Conservation (phyloP, 2,329 filamentous ascomycete genomes). For the Epichloe sibirici region DNA sequence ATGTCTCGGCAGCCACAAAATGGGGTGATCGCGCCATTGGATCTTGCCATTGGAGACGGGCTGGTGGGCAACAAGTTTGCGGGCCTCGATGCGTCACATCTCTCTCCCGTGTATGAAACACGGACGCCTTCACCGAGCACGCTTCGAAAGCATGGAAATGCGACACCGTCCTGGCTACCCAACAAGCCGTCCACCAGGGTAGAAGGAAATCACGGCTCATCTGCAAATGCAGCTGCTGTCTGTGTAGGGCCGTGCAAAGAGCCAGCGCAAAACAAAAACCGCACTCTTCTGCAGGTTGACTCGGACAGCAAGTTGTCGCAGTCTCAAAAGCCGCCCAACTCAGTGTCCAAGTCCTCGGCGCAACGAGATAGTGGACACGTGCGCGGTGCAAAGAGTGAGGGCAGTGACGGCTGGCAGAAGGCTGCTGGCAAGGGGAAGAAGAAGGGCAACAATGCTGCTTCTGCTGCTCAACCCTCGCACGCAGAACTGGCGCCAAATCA, state of each 20-base stretch:
- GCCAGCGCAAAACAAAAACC: neutral
- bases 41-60: slow-evolving; percentile 38
- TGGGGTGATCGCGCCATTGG: slow-evolving; percentile 40
- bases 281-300: slow-evolving; percentile 6
- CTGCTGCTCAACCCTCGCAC: slow-evolving; percentile 23
- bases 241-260: neutral
- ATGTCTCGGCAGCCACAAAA: slow-evolving; percentile 32
- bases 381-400: slow-evolving; percentile 42
- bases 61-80: slow-evolving; percentile 21
- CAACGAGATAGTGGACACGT: slow-evolving; percentile 40
- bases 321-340: slow-evolving; percentile 13
- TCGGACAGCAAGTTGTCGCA: slow-evolving; percentile 10
- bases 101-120: slow-evolving; percentile 65
- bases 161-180: slow-evolving; percentile 13
- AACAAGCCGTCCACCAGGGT: slow-evolving; percentile 12
- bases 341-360: slow-evolving; percentile 24
- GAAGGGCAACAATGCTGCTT: slow-evolving; percentile 33
- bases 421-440: slow-evolving; percentile 39
- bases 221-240: neutral
- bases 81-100: slow-evolving; percentile 32
- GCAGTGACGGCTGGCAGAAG: slow-evolving; percentile 46
- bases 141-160: slow-evolving; percentile 31
- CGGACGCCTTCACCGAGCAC: slow-evolving; percentile 58
- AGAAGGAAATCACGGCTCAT: neutral
- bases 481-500: slow-evolving; percentile 45